Evolutionary conservation across 1,284 basidiomycete genomes (phyloP).

Genomic region (Anthracocystis setariae): DNA sequence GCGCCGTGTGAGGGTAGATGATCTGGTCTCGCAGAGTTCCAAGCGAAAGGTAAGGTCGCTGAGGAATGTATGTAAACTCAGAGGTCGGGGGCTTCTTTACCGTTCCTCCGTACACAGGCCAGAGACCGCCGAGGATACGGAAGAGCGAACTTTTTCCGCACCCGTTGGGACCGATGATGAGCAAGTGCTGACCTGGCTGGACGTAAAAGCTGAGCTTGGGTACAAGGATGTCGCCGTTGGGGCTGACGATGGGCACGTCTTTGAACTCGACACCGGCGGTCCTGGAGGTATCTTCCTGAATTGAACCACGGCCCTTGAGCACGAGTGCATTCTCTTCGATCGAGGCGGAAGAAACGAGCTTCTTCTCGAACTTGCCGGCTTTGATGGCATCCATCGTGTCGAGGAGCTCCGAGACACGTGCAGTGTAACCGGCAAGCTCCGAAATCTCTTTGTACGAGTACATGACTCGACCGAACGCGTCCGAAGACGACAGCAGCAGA

Average conservation of each 20-base stretch:
- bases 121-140: constrained; percentile 93
- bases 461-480: constrained; percentile 78
- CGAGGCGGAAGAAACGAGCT: constrained; percentile 75
- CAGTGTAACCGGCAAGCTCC: constrained; percentile 94
- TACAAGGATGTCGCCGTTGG: constrained; percentile 92
- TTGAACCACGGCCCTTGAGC: constrained; percentile 79
- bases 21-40: constrained; percentile 93
- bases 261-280: constrained; percentile 83
- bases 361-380: constrained; percentile 87
- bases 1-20: constrained; percentile 81
- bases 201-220: constrained; percentile 83
- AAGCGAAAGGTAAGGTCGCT: constrained; percentile 90
- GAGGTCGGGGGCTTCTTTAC: constrained; percentile 91
- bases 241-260: constrained; percentile 92
- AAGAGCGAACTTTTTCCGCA: constrained; percentile 74
- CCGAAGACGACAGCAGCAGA: constrained; percentile 77
- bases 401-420: constrained; percentile 86
- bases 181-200: constrained; percentile 79
- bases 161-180: constrained; percentile 76
- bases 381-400: constrained; percentile 91
- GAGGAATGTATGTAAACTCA: constrained; percentile 94
- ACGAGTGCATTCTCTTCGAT: constrained; percentile 84
- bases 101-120: constrained; percentile 93
- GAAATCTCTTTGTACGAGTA: constrained; percentile 93
- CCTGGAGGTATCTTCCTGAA: constrained; percentile 67